These are phyloP conservation scores for Calonectria montana DNA, from an alignment of 2,329 filamentous ascomycete species.

Conservation along the genomic window DNA sequence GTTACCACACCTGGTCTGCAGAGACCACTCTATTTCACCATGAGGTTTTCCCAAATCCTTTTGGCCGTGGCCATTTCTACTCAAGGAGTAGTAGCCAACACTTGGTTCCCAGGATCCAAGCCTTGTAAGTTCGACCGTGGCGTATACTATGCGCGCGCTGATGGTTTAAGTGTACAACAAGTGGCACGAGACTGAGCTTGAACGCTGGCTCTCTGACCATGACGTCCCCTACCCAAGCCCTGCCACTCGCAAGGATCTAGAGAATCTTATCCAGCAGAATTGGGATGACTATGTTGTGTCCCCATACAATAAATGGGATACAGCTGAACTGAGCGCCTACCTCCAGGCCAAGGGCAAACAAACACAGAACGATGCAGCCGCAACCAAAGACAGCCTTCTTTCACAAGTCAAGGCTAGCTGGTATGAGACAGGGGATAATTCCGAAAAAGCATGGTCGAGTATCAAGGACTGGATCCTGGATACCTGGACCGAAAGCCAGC, in stretches of 20 bases:
- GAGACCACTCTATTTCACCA: slow-evolving; percentile 54
- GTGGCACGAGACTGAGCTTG: slow-evolving; percentile 98
- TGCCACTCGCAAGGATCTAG: slow-evolving; percentile 93
- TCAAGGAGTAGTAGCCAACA: slow-evolving; percentile 77
- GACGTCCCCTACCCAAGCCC: slow-evolving; percentile 90
- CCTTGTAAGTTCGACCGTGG: slow-evolving; percentile 70
- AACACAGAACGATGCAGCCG: slow-evolving; percentile 72
- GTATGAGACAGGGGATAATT: slow-evolving; percentile 83
- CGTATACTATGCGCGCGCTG: background rate
- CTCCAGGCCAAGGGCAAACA: slow-evolving; percentile 78
- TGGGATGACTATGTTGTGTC: slow-evolving; percentile 83
- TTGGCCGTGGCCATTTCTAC: slow-evolving; percentile 79
- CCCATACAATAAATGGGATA: slow-evolving; percentile 83
- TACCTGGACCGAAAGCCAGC: slow-evolving; percentile 91
- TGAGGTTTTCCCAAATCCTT: slow-evolving; percentile 82
- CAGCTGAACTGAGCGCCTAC: slow-evolving; percentile 74
- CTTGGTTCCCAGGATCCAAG: slow-evolving; percentile 82
- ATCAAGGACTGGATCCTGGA: slow-evolving; percentile 95
- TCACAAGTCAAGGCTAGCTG: slow-evolving; percentile 77
- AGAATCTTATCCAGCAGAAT: slow-evolving; percentile 87
- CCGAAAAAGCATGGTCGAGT: slow-evolving; percentile 76
- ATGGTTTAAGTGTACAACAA: slow-evolving; percentile 85
- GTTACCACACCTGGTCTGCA: background rate
- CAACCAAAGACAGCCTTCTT: slow-evolving; percentile 76
- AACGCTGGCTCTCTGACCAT: slow-evolving; percentile 95